Evolutionary conservation across 208 protist genomes (phyloP), one percentile per base, ranked within the genome.

Genomic region (Trypanosoma mega): DNA sequence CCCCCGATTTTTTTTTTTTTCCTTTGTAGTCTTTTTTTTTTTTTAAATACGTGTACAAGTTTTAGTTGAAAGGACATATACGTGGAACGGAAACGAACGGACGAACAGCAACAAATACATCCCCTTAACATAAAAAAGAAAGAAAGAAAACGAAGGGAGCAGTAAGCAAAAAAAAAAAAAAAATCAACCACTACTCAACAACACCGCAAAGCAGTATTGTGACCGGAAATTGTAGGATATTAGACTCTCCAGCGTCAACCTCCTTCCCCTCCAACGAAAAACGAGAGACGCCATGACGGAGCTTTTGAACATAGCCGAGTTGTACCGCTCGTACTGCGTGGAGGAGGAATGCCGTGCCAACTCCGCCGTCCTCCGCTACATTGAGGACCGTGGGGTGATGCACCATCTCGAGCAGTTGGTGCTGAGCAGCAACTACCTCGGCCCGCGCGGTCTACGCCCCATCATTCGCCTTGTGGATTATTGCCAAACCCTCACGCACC

Each of bases 401-500:
- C 59, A 39, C 26, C 63, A 63, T 3, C 58, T 90, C 21, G 62
- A 68, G 51, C 23, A 52, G 9, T 54, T 96, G 5, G 55, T 71
- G 23, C 71, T 97, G 4, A 47, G 70, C 14, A 74, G 76, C 63
- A 95, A 95, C 76, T 97, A 97, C 46, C 70, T 97, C n/a, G 92
- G 92, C 18, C 69, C 89, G 4, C 90, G 89, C 6, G 92, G 92
- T 6, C 72, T 95, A 20, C 72, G 79, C 0, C 89, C 92, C 1
- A 82, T 97, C 27, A 56, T 95, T 41, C 77, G 77, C 21, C 82
- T 97, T 36, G 80, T 97, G n/a, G 73, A 76, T 18, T 53, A 81
- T 59, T 93, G 82, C 53, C 80, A 93, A 64, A 91, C 88, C 2
- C 68, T 94, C 21, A 80, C 68, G 7, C 57, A 60, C n/a, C 67